Percentiles rank a stretch among this genome's conserved stretches.
These are phyloP conservation scores for Diaporthe amygdali DNA, from an alignment of 2,329 filamentous ascomycete species.

Conservation along the genomic window DNA sequence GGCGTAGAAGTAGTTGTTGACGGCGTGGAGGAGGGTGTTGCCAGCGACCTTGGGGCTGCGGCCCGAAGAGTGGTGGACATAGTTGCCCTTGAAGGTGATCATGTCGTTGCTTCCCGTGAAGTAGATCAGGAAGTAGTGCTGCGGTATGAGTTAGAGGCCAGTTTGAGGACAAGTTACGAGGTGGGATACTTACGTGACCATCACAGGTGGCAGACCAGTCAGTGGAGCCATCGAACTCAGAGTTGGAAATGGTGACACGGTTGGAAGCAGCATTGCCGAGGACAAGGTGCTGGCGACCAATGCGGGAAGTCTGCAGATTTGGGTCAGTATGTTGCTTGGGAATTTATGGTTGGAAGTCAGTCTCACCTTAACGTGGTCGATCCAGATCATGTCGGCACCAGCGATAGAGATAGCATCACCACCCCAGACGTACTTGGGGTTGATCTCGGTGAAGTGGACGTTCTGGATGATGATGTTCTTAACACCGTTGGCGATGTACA, in stretches of 20 bases:
- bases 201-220: conserved; percentile 65
- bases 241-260: conserved; percentile 66
- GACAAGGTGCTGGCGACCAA: conserved; percentile 59
- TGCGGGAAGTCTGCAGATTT: conserved; percentile 56
- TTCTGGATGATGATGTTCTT: conserved; percentile 68
- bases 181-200: conserved; percentile 38
- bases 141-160: neutral
- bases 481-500: conserved; percentile 50
- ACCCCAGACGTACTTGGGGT: conserved; percentile 64
- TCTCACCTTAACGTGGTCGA: conserved; percentile 24
- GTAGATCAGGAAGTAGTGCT: conserved; percentile 65
- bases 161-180: too few species aligned
- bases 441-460: conserved; percentile 59
- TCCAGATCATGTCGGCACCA: conserved; percentile 33
- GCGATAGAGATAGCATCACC: conserved; percentile 62
- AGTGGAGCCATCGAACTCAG: conserved; percentile 60
- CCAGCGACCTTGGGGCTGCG: conserved; percentile 62
- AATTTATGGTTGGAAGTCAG: neutral
- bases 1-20: conserved; percentile 67
- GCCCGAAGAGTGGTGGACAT: conserved; percentile 64
- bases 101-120: conserved; percentile 58
- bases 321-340: neutral
- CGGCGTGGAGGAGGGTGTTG: conserved; percentile 61
- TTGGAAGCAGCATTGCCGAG: conserved; percentile 33
- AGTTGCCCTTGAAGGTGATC: conserved; percentile 65